A percentile compares a stretch with the other conserved stretches of the same genome.
phyloP scores from a whole-genome alignment of 179 eudicot species.

The Beta corolliflora region DNA sequence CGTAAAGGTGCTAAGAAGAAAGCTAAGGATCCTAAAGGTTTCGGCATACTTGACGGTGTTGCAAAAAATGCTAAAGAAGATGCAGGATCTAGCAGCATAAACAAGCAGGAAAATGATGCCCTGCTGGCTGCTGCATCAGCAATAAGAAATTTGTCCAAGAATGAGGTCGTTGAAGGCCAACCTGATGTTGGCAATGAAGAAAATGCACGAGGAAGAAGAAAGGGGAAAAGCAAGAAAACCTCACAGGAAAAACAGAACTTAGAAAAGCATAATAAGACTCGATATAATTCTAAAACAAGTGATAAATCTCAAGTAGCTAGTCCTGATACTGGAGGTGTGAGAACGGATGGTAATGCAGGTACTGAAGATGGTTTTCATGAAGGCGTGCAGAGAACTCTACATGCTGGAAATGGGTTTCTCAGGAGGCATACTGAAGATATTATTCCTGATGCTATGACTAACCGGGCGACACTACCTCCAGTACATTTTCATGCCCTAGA shows the following conservation, averaged over 20 bases:
- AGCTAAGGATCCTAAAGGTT: constrained; percentile 79
- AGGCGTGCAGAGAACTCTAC: constrained; percentile 25
- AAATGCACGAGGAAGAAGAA: constrained; percentile 44
- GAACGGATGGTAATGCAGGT: constrained; percentile 20
- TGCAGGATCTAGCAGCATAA: constrained; percentile 68
- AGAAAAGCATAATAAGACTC: constrained; percentile 34
- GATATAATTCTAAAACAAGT: constrained; percentile 29
- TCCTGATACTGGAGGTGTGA: constrained; percentile 29
- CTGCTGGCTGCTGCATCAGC: constrained; percentile 79
- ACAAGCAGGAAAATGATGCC: constrained; percentile 78
- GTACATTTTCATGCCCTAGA: constrained; percentile 86
- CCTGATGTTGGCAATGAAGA: constrained; percentile 33
- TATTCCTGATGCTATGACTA: constrained; percentile 23
- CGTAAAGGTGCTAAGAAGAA: constrained; percentile 78
- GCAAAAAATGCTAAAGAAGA: constrained; percentile 56
- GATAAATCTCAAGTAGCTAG: constrained; percentile 31
- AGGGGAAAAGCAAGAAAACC: constrained; percentile 42
- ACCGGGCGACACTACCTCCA: constrained; percentile 53
- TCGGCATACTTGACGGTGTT: constrained; percentile 85
- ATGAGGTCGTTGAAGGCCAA: constrained; percentile 35
- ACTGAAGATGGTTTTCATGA: constrained; percentile 29
- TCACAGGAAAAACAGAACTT: constrained; percentile 20
- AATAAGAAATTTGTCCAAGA: constrained; percentile 51
- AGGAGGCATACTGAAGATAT: constrained; percentile 48
- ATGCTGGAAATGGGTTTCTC: constrained; percentile 39